phyloP scores from a whole-genome alignment of 73 alveolate genomes.

The Paramecium octaurelia region DNA sequence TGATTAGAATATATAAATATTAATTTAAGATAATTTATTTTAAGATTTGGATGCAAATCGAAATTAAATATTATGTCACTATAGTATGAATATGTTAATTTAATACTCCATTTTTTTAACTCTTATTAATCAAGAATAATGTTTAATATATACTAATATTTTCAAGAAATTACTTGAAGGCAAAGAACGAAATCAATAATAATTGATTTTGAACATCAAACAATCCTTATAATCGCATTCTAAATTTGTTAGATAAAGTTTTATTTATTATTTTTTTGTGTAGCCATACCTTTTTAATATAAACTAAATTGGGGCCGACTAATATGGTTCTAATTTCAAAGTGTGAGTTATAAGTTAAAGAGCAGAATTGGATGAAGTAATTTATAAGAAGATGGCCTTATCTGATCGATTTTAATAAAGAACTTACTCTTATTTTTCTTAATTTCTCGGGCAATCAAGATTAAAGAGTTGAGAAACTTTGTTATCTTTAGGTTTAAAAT shows the following conservation, averaged over 20 bases:
- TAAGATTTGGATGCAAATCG: not conserved
- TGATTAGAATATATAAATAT: not conserved
- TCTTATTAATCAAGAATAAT: not conserved
- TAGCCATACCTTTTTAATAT: not conserved
- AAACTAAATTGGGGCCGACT: not conserved
- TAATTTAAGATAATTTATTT: not conserved
- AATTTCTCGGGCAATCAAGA: not conserved
- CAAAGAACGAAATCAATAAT: not conserved
- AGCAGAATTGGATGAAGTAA: not conserved
- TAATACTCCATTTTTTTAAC: not conserved
- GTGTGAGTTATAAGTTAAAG: not conserved
- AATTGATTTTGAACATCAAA: not conserved
- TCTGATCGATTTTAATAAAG: not conserved
- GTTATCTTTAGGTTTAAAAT: not conserved
- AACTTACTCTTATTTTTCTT: not conserved
- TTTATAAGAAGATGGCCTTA: not conserved
- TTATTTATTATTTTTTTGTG: not conserved
- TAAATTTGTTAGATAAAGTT: not conserved
- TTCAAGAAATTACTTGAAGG: not conserved
- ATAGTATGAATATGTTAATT: not conserved
- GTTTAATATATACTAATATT: not conserved
- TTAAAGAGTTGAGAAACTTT: not conserved
- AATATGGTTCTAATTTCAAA: not conserved
- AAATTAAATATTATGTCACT: not conserved
- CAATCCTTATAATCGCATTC: not conserved